Conservation (phyloP, 2,329 filamentous ascomycete genomes). For the Curvularia sp. region DNA sequence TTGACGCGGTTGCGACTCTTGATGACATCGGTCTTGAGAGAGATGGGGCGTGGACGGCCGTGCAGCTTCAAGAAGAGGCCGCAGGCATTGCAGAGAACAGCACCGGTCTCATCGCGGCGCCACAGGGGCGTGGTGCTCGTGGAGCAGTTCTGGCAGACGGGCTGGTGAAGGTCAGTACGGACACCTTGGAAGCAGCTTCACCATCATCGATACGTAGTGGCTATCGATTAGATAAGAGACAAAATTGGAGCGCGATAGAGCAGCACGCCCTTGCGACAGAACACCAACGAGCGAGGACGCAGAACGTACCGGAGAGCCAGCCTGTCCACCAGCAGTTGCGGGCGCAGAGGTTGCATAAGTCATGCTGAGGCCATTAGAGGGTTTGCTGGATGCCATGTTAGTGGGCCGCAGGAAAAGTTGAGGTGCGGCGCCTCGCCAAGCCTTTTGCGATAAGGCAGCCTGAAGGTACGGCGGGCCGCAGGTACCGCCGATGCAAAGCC, state of each 20-base stretch:
- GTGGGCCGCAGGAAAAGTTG: conserved; percentile 40
- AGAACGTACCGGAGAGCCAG: conserved; percentile 63
- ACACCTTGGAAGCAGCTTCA: conserved; percentile 28
- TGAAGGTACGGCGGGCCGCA: conserved; percentile 29
- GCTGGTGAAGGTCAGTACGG: conserved; percentile 61
- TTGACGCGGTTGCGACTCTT: conserved; percentile 99
- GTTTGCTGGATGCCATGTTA: conserved; percentile 43
- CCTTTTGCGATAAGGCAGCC: conserved; percentile 36
- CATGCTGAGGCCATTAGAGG: conserved; percentile 61
- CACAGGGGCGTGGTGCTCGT: conserved; percentile 96
- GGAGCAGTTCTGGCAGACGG: conserved; percentile 93
- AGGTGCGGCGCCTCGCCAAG: conserved; percentile 39
- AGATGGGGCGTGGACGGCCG: conserved; percentile 89
- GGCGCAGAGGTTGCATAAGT: conserved; percentile 69
- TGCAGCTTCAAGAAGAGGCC: conserved; percentile 97
- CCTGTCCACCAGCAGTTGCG: conserved; percentile 69
- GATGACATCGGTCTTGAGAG: conserved; percentile 98
- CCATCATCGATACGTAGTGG: conserved; percentile 21
- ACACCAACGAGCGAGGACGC: conserved; percentile 18
- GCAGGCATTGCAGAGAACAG: conserved; percentile 97
- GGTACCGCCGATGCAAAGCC: conserved; percentile 21
- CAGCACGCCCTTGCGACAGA: conserved; percentile 49
- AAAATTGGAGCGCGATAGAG: conserved; percentile 33
- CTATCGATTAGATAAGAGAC: conserved; percentile 53
- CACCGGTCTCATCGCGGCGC: conserved; percentile 94